Evolutionary conservation across 768 basidiomycete species (phyloP), one percentile per base, ranked within the genome.

Genomic region (Mycena leptocephala): DNA sequence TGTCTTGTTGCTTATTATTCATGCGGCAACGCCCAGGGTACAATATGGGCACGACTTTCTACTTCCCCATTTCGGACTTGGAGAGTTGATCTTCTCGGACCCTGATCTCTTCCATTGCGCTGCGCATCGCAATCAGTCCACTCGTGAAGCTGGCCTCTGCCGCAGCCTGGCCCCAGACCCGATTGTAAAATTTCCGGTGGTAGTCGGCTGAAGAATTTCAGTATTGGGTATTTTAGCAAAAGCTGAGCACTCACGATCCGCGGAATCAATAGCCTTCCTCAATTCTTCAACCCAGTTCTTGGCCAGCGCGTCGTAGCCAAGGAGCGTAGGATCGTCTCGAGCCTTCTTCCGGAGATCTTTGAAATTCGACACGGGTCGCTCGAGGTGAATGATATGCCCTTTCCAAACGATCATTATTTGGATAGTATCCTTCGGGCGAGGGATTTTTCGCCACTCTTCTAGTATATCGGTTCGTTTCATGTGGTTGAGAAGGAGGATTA

Each of bases 251-350:
- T 62, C 48, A 71, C 70, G 59, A 71, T 71, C 70, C 59, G 37
- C 46, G 20, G 59, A 62, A 51, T 71, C 70, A 71, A 71, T 37
- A 14, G 70, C 70, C 70, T 71, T 71, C 35, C 70, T 33, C 59
- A 71, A 55, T 56, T 71, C 61, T n/a, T 62, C 48, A 14, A 62
- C 59, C 70, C 70, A 71, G 48, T 71, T 56, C 61, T 63, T 71
- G 3, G 59, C 58, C 32, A 71, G 46, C 30, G 70, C 70, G 59
- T 62, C 70, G 37, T 71, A 71, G 14, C 59, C 46, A 39, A 39
- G 43, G 18, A 56, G 58, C 41, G 39, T 33, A 9, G 70, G 70
- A 63, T 71, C 70, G 33, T 51, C n/a, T 18, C 22, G 37, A 46
- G 48, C 33, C 70, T 61, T 71, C 30, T 55, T 56, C 5, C 67